Evolutionary conservation across 805 yeast genomes (phyloP), one percentile per base, ranked within the genome.

Genomic region (Kodamaea sagamina): DNA sequence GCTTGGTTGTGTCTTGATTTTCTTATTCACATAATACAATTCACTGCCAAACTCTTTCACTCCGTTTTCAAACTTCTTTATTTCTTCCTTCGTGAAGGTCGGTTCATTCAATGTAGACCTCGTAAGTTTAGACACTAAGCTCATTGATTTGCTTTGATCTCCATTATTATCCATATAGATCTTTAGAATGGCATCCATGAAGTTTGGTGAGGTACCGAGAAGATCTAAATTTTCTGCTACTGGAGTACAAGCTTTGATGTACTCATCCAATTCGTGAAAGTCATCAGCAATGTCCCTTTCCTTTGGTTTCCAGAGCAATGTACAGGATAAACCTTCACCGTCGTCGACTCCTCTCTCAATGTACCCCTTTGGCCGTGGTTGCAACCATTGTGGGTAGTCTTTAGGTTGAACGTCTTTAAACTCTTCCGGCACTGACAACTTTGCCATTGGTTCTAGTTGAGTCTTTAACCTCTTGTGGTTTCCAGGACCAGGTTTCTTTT

Each of bases 321-420:
- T 76, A 16, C 74, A 68, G 0, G 89, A 81, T n/a, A 68, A 58
- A 0, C 68, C 74, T 15, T 54, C 62, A 1, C 74, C 74, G 15
- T 75, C 80, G 53, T 82, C 86, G 3, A 78, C 81, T 1, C 97
- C 97, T 54, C 98, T 74, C 54, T 89, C 95, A 5, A 86, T 67
- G 59, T 87, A 89, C 0, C 96, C 96, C 39, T 73, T 71, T 0
- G 96, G 96, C 47, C 83, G 68, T 3, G 83, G 85, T 57, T 84
- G 90, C 22, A 87, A 64, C 95, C 95, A 88, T 0, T 74, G 75
- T 0, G 90, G 90, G 43, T 70, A 78, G 0, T 79, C 80, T 37
- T 65, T 66, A 0, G 74, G 71, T 13, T 66, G 61, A 0, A 55
- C 42, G 39, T 70, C 67, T 46, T 64, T 54, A 52, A 39, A 79